phyloP scores from a whole-genome alignment of 225 moss, liverwort and hornwort genomes.

The Straminergon stramineum region DNA sequence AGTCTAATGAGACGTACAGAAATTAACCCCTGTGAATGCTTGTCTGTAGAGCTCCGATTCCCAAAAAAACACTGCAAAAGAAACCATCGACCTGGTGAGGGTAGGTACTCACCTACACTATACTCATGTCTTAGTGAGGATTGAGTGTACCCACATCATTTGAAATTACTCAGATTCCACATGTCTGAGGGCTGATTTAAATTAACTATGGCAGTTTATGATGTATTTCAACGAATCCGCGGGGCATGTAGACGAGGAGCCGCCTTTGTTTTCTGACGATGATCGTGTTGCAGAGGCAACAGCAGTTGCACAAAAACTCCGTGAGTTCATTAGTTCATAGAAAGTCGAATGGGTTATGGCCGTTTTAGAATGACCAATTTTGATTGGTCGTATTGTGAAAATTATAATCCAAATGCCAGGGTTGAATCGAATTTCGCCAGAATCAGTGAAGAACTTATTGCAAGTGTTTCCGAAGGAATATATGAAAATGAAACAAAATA shows the following conservation, averaged over 20 bases:
- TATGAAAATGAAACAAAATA: not conserved
- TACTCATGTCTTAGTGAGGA: not conserved
- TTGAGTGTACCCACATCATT: not conserved
- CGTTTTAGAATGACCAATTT: too few species aligned
- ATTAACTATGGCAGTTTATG: slow-evolving; percentile 49
- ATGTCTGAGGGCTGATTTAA: not conserved
- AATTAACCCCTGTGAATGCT: not conserved
- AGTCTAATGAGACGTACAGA: not conserved
- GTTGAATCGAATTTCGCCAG: too few species aligned
- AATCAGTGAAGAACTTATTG: not conserved
- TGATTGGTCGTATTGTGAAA: not conserved
- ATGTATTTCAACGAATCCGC: slow-evolving; percentile 78
- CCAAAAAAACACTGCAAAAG: slow-evolving; percentile 59
- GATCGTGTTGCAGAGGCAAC: slow-evolving; percentile 63
- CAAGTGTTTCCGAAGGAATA: not conserved
- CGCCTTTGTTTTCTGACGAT: slow-evolving; percentile 77
- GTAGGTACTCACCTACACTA: slow-evolving; percentile 7
- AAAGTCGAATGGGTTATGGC: not conserved
- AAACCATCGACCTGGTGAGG: slow-evolving; percentile 69
- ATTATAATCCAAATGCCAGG: not conserved
- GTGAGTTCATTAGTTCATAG: slow-evolving; percentile 30
- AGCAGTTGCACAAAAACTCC: slow-evolving; percentile 65
- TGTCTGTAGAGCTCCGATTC: slow-evolving; percentile 61
- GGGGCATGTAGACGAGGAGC: slow-evolving; percentile 54
- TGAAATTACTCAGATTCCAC: not conserved